Evolutionary conservation across 2,329 filamentous ascomycete species (phyloP).

Genomic region (Tolypocladium tundrense): DNA sequence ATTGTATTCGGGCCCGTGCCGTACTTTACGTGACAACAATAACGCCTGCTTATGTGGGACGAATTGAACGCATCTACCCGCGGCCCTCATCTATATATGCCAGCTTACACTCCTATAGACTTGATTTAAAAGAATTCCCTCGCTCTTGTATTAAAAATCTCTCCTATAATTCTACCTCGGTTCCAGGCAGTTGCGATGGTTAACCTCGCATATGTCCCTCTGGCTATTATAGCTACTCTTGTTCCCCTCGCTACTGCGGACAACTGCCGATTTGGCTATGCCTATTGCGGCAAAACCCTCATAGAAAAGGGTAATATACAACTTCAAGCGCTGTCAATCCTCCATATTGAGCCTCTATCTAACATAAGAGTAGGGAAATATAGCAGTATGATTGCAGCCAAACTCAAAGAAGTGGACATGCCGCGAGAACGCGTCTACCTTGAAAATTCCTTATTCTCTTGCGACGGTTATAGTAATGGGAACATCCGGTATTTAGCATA

Average conservation of each 20-base stretch:
- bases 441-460: background rate
- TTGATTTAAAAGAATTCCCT: background rate
- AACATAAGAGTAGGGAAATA: background rate
- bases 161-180: background rate
- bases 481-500: background rate
- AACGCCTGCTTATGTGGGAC: background rate
- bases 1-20: too few species aligned
- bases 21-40: background rate
- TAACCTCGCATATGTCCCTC: background rate
- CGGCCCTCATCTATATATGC: background rate
- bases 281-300: background rate
- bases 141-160: background rate
- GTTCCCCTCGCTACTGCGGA: background rate
- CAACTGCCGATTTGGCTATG: background rate
- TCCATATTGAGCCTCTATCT: background rate
- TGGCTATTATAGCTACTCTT: background rate
- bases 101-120: background rate
- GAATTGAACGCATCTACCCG: too few species aligned
- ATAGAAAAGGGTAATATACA: background rate
- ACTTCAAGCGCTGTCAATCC: background rate
- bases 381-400: rapidly evolving
- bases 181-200: background rate
- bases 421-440: too few species aligned
- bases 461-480: background rate
- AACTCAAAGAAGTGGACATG: background rate